These are phyloP conservation scores for Angophora floribunda DNA, from an alignment of 345 rosid genomes.

Conservation along the genomic window DNA sequence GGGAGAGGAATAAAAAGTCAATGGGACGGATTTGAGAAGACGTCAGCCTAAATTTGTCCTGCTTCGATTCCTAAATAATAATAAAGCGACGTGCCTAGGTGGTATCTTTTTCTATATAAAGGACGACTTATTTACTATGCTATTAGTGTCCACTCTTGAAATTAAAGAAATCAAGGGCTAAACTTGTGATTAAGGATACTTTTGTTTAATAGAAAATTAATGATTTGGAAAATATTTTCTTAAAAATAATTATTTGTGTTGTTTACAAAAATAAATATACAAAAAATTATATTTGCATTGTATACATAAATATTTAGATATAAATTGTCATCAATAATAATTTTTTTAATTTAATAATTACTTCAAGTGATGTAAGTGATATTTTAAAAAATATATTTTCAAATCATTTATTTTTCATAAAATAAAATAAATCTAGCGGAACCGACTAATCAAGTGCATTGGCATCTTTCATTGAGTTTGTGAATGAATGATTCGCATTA, in stretches of 20 bases:
- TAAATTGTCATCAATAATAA: background rate
- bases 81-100: background rate
- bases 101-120: background rate
- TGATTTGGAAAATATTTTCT: no score
- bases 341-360: background rate
- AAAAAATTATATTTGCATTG: accelerated
- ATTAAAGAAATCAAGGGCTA: background rate
- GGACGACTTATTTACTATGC: background rate
- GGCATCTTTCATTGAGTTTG: background rate
- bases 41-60: background rate
- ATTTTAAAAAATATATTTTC: accelerated
- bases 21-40: background rate
- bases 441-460: accelerated
- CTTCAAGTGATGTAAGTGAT: accelerated
- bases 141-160: background rate
- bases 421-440: background rate
- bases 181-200: background rate
- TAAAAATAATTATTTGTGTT: accelerated
- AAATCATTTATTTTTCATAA: accelerated
- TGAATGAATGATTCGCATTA: background rate
- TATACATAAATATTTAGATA: background rate
- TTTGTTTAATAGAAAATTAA: no score
- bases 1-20: no score
- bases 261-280: background rate
- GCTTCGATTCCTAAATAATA: background rate